Evolutionary conservation across 495 filamentous ascomycete genomes (phyloP).

Genomic region (Chlorociboria aeruginascens): DNA sequence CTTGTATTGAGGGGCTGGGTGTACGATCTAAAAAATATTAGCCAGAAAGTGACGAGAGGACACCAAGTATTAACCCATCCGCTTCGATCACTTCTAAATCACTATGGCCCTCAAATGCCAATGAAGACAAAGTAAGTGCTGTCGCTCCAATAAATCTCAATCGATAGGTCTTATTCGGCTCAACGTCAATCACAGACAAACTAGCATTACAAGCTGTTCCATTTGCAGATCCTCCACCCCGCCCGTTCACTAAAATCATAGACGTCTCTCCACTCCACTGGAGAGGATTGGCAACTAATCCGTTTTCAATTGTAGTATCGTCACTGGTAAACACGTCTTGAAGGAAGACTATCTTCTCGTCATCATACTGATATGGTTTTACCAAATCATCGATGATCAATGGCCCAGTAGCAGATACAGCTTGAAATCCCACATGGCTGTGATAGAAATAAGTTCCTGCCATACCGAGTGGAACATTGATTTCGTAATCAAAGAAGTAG

Average conservation of each 20-base stretch:
- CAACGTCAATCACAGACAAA: conserved; percentile 38
- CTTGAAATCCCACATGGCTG: conserved; percentile 46
- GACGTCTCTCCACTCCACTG: conserved; percentile 35
- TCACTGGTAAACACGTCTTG: conserved; percentile 38
- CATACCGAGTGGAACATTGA: conserved; percentile 32
- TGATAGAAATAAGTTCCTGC: conserved; percentile 51
- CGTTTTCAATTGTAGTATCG: conserved; percentile 30
- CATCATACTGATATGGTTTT: conserved; percentile 40
- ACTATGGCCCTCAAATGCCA: conserved; percentile 40
- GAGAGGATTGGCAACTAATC: conserved; percentile 26
- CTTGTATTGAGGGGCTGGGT: conserved; percentile 34
- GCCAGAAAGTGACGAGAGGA: neutral
- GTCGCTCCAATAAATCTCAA: conserved; percentile 42
- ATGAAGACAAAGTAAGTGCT: conserved; percentile 35
- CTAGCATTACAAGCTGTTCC: conserved; percentile 28
- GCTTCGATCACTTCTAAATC: conserved; percentile 39
- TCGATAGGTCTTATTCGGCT: conserved; percentile 45
- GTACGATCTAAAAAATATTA: conserved; percentile 29
- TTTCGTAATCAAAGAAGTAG: conserved; percentile 52
- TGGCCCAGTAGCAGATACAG: conserved; percentile 37
- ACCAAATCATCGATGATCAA: conserved; percentile 41
- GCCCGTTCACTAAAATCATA: conserved; percentile 39
- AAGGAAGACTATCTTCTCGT: conserved; percentile 40
- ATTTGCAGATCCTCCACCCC: conserved; percentile 24
- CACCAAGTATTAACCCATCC: conserved; percentile 28